These are phyloP conservation scores for Cordyceps cateniannulata DNA, from an alignment of 2,329 filamentous ascomycete genomes.

Conservation along the genomic window DNA sequence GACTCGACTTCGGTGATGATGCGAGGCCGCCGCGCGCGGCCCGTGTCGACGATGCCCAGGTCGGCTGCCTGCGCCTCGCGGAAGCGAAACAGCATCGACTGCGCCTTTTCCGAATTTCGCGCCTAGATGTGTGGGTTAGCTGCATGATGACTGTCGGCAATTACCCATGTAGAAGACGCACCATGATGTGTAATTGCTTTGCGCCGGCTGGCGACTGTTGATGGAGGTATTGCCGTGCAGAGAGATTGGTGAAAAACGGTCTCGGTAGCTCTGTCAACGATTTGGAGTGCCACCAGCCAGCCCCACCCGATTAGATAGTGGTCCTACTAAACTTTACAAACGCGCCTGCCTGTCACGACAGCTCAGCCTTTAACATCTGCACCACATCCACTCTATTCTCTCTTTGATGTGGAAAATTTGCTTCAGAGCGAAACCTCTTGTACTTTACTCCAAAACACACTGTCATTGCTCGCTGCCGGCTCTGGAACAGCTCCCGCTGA, in stretches of 20 bases:
- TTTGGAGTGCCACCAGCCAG: not conserved
- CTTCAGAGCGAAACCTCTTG: not conserved
- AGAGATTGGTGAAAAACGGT: not conserved
- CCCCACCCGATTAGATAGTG: not conserved
- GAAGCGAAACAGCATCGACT: constrained; percentile 99
- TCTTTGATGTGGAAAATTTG: not conserved
- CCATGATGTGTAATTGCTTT: not conserved
- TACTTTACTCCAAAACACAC: not conserved
- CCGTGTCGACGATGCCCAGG: constrained; percentile 90
- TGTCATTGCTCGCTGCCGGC: not conserved
- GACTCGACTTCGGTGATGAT: constrained; percentile 79
- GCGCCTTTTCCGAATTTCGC: constrained; percentile 96
- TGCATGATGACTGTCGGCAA: not conserved
- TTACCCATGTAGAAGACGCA: not conserved
- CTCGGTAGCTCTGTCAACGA: not conserved
- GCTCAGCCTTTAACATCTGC: not conserved
- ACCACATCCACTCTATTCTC: not conserved
- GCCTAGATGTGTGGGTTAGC: constrained; percentile 48
- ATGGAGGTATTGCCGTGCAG: not conserved
- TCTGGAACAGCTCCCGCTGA: not conserved
- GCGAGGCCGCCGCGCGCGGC: constrained; percentile 83
- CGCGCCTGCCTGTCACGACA: not conserved
- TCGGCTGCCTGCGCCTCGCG: constrained; percentile 94
- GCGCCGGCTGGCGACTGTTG: not conserved
- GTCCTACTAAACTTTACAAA: not conserved